These are phyloP conservation scores for Epichloe sibirici DNA, from an alignment of 2,329 filamentous ascomycete species.

Conservation along the genomic window DNA sequence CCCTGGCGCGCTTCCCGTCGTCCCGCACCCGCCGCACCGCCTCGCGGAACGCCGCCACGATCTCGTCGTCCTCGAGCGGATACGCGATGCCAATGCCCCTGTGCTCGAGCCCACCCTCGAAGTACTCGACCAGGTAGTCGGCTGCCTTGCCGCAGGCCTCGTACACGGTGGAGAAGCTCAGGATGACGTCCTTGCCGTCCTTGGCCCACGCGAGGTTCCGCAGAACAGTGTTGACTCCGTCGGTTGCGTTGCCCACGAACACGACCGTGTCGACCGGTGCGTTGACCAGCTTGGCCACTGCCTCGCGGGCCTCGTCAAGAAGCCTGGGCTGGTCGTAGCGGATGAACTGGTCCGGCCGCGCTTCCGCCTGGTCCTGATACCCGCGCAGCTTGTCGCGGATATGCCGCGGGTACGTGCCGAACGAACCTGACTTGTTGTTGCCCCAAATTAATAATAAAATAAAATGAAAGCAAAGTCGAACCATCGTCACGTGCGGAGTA, in stretches of 20 bases:
- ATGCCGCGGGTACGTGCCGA: constrained; percentile 57
- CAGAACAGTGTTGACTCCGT: constrained; percentile 66
- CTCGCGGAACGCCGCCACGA: constrained; percentile 48
- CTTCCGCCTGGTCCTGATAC: constrained; percentile 58
- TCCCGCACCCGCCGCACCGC: constrained; percentile 40
- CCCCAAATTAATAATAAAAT: too few relatives aligned
- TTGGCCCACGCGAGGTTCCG: constrained; percentile 56
- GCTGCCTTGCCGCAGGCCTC: constrained; percentile 64
- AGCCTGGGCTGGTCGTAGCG: constrained; percentile 51
- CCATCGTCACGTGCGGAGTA: too few relatives aligned
- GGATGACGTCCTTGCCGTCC: constrained; percentile 63
- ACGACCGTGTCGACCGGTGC: constrained; percentile 56
- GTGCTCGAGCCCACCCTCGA: constrained; percentile 28
- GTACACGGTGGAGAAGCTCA: constrained; percentile 73
- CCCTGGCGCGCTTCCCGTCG: constrained; percentile 48
- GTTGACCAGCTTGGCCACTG: constrained; percentile 54
- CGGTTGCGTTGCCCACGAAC: constrained; percentile 72
- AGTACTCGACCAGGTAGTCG: constrained; percentile 58
- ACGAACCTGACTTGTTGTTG: constrained; percentile 46
- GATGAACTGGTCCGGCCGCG: constrained; percentile 63
- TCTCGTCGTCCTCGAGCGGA: constrained; percentile 56
- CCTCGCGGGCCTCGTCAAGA: constrained; percentile 55
- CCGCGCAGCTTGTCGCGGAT: constrained; percentile 47
- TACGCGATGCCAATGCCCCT: constrained; percentile 50
- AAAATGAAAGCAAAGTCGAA: too few relatives aligned